These are phyloP conservation scores for Cynara cardunculus DNA, from an alignment of 129 eudicot genomes.

Conservation along the genomic window DNA sequence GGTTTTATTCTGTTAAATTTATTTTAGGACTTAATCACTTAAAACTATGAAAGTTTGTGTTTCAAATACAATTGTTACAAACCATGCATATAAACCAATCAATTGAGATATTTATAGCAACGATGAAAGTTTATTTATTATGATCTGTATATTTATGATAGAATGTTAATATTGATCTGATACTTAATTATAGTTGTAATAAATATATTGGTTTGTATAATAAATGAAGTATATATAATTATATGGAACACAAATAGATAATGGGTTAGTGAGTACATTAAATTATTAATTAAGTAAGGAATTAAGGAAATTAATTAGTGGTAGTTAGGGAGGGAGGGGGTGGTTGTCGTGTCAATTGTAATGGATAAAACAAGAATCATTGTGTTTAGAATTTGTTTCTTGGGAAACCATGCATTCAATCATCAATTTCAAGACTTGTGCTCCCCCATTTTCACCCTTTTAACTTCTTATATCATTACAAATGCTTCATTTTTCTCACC, in stretches of 20 bases:
- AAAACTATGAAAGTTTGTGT: too few relatives aligned
- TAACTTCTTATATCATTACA: not conserved
- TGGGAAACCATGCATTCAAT: slow-evolving; percentile 14
- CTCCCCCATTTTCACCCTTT: not conserved
- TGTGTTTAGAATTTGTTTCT: slow-evolving; percentile 13
- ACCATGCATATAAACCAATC: too few relatives aligned
- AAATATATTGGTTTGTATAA: too few relatives aligned
- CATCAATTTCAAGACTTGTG: slow-evolving; percentile 9
- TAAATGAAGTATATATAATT: too few relatives aligned
- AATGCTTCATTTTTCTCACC: not conserved
- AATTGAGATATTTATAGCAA: too few relatives aligned
- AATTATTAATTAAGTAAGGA: not conserved
- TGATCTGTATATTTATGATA: too few relatives aligned
- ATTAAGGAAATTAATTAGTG: not conserved
- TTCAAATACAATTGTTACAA: too few relatives aligned
- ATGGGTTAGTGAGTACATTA: slow-evolving; percentile 8
- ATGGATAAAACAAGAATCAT: slow-evolving; percentile 11
- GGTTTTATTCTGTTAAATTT: too few relatives aligned
- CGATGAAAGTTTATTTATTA: too few relatives aligned
- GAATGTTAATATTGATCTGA: too few relatives aligned
- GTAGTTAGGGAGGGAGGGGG: not conserved
- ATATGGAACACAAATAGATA: not conserved
- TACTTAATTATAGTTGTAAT: too few relatives aligned
- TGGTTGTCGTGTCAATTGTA: slow-evolving; percentile 18
- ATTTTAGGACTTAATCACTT: too few relatives aligned